These are phyloP conservation scores for Tilletia setariae DNA, from an alignment of 1,284 basidiomycete genomes.

Conservation along the genomic window DNA sequence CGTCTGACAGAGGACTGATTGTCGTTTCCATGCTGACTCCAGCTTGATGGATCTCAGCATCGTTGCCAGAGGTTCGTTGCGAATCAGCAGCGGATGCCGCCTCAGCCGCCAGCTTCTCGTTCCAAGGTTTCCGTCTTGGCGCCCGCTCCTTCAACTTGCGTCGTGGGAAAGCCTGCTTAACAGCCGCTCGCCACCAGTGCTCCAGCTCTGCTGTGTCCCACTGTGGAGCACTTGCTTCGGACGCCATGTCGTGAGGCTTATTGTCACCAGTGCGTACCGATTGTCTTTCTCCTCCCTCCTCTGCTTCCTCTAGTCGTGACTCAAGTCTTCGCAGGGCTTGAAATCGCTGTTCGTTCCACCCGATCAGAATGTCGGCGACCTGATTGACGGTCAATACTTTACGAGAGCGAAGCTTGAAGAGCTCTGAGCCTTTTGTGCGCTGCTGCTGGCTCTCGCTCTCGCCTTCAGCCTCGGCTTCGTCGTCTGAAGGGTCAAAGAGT, in stretches of 20 bases:
- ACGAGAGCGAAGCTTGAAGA: slow-evolving; percentile 67
- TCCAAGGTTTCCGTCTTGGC: neutral
- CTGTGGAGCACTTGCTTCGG: neutral
- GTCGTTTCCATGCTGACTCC: neutral
- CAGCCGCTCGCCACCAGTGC: slow-evolving; percentile 6
- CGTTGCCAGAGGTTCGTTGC: too few species aligned
- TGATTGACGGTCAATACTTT: slow-evolving; percentile 98
- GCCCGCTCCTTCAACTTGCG: slow-evolving; percentile 14
- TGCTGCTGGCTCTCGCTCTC: slow-evolving; percentile 12
- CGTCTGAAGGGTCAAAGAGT: slow-evolving; percentile 60
- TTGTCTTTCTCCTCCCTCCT: neutral
- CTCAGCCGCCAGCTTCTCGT: neutral
- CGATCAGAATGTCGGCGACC: slow-evolving; percentile 82
- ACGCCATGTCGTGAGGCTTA: neutral
- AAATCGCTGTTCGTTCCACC: slow-evolving; percentile 70
- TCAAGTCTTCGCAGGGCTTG: too few species aligned
- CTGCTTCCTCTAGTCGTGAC: too few species aligned
- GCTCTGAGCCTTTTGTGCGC: neutral
- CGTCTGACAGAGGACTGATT: neutral
- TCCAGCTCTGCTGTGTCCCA: neutral
- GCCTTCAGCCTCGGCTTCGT: slow-evolving; percentile 9
- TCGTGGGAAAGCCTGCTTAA: neutral
- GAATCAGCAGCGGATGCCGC: neutral
- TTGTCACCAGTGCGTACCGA: neutral
- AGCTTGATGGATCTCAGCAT: too few species aligned